A percentile compares a stretch with the other conserved stretches of the same genome.
Conservation (phyloP, 257 asterid genomes). For the Paulownia fortunei region DNA sequence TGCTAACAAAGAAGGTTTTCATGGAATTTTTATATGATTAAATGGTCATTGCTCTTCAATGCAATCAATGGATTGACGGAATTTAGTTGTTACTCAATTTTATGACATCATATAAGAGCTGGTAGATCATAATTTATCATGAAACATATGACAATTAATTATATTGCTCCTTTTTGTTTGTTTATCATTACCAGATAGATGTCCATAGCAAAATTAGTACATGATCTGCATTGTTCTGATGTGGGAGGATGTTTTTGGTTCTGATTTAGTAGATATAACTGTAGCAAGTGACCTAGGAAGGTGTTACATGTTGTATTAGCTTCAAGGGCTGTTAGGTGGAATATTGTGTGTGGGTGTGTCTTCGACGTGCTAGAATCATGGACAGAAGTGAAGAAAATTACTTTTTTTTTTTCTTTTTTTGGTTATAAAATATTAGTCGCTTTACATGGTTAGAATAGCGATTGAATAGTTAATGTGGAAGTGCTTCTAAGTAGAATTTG, state of each 20-base stretch:
- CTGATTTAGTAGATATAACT: conserved; percentile 4
- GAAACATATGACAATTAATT: not conserved
- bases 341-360: not conserved
- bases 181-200: not conserved
- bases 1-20: too few relatives aligned
- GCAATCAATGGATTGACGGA: not conserved
- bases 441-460: not conserved
- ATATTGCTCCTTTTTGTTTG: not conserved
- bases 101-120: too few relatives aligned
- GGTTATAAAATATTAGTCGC: not conserved
- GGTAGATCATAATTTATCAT: too few relatives aligned
- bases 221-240: not conserved
- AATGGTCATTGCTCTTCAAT: not conserved
- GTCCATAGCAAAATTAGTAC: not conserved
- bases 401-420: too few relatives aligned
- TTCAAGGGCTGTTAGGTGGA: not conserved
- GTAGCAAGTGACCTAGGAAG: conserved; percentile 4
- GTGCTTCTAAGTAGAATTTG: not conserved
- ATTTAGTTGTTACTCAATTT: not conserved
- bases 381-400: not conserved
- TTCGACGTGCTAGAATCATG: not conserved
- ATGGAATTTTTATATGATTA: too few relatives aligned
- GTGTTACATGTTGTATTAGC: not conserved
- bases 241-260: not conserved
- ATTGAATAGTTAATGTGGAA: not conserved